Conservation (phyloP, 1,284 basidiomycete species). For the Pyrrhoderma noxium region DNA sequence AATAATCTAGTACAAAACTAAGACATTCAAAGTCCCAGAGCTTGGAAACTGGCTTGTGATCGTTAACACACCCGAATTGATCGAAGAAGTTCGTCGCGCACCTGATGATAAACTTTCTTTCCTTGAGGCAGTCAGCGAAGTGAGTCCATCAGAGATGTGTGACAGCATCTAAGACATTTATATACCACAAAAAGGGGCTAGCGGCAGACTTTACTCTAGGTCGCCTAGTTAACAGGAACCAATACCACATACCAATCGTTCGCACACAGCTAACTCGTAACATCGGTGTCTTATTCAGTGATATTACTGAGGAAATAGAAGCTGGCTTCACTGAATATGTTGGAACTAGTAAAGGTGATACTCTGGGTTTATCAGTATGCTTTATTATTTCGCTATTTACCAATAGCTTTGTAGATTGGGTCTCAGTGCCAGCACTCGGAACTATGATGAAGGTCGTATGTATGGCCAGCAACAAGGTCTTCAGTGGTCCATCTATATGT, state of each 20-base stretch:
- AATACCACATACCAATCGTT: conserved; percentile 18
- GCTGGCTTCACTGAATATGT: conserved; percentile 19
- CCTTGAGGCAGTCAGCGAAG: conserved; percentile 24
- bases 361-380: neutral
- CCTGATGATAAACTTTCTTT: conserved; percentile 30
- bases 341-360: conserved; percentile 9
- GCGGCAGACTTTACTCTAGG: conserved; percentile 12
- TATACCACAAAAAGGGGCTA: conserved; percentile 2
- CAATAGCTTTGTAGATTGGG: conserved; percentile 27
- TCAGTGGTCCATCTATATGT: conserved; percentile 37
- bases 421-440: conserved; percentile 20
- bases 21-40: conserved; percentile 30
- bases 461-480: conserved; percentile 30
- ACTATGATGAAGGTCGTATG: conserved; percentile 25
- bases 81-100: conserved; percentile 31
- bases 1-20: conserved; percentile 7
- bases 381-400: neutral
- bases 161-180: neutral
- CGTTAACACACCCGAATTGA: conserved; percentile 26
- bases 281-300: conserved; percentile 17
- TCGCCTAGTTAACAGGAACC: conserved; percentile 6
- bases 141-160: conserved; percentile 13
- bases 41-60: conserved; percentile 28
- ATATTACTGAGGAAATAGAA: conserved; percentile 20
- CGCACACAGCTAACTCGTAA: conserved; percentile 20